Evolutionary conservation across 768 basidiomycete species (phyloP).

Genomic region (Dioszegia aurantiaca): DNA sequence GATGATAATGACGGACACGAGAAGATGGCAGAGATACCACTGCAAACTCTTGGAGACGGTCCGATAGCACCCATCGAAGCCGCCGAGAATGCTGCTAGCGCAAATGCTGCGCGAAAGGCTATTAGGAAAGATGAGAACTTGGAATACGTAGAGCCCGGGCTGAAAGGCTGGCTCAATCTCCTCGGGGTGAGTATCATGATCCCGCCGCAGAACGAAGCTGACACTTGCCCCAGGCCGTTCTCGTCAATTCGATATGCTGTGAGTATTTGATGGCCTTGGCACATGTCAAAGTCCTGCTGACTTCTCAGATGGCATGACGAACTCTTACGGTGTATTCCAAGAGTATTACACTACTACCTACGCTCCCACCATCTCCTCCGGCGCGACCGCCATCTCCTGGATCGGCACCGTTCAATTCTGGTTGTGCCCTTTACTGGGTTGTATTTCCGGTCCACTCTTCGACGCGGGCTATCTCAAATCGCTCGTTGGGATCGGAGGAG

Average conservation of each 20-base stretch:
- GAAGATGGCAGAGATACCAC: background rate
- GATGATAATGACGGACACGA: background rate
- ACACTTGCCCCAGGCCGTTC: slow-evolving; percentile 12
- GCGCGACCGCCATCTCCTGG: slow-evolving; percentile 30
- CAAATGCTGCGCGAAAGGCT: background rate
- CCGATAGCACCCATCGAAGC: slow-evolving; percentile 11
- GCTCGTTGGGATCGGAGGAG: slow-evolving; percentile 22
- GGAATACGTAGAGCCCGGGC: slow-evolving; percentile 17
- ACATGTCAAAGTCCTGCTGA: background rate
- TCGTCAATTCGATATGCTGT: slow-evolving; percentile 30
- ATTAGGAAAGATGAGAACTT: slow-evolving; percentile 8
- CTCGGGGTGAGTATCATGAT: slow-evolving; percentile 19
- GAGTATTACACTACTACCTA: slow-evolving; percentile 24
- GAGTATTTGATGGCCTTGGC: slow-evolving; percentile 1
- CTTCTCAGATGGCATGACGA: slow-evolving; percentile 35
- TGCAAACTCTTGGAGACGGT: slow-evolving; percentile 16
- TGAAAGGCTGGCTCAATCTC: slow-evolving; percentile 23
- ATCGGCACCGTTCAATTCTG: slow-evolving; percentile 40
- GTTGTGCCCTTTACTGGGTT: slow-evolving; percentile 31
- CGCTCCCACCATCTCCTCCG: slow-evolving; percentile 11
- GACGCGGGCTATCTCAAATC: slow-evolving; percentile 38
- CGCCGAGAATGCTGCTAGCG: background rate
- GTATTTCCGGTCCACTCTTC: slow-evolving; percentile 39
- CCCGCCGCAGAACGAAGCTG: background rate
- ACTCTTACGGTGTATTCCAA: slow-evolving; percentile 36